A percentile compares a stretch with the other conserved stretches of the same genome.
phyloP scores from a whole-genome alignment of 768 basidiomycete genomes.

The Naganishia vaughanmartiniae region DNA sequence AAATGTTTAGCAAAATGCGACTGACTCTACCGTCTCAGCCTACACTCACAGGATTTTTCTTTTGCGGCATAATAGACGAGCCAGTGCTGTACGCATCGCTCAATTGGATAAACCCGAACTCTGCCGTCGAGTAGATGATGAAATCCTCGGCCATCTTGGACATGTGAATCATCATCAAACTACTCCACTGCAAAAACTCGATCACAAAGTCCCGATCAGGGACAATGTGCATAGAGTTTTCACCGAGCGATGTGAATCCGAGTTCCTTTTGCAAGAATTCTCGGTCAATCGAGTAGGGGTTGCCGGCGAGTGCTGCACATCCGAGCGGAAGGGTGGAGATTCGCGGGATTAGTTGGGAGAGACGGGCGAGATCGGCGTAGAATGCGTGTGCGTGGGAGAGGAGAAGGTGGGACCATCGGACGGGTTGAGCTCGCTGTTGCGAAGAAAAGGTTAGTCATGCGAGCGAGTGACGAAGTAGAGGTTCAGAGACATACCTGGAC shows the following conservation, averaged over 20 bases:
- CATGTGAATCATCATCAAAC: conserved; percentile 86
- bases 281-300: conserved; percentile 89
- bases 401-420: conserved; percentile 96
- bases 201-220: conserved; percentile 95
- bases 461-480: not conserved
- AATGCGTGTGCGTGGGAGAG: conserved; percentile 94
- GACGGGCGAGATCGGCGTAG: conserved; percentile 79
- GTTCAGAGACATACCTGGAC: conserved; percentile 65
- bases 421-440: conserved; percentile 86
- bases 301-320: conserved; percentile 90
- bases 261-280: conserved; percentile 88
- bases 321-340: conserved; percentile 92
- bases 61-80: conserved; percentile 99
- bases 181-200: conserved; percentile 96
- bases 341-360: conserved; percentile 78
- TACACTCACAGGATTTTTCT: conserved; percentile 72
- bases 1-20: not conserved
- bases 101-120: conserved; percentile 93
- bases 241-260: conserved; percentile 79
- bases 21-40: not conserved
- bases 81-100: conserved; percentile 99
- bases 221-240: conserved; percentile 96
- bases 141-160: conserved; percentile 94
- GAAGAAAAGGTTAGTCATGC: not conserved
- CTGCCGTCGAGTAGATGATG: conserved; percentile 92